phyloP scores from a whole-genome alignment of 805 yeast genomes.

The Candida pseudoglaebosa region DNA sequence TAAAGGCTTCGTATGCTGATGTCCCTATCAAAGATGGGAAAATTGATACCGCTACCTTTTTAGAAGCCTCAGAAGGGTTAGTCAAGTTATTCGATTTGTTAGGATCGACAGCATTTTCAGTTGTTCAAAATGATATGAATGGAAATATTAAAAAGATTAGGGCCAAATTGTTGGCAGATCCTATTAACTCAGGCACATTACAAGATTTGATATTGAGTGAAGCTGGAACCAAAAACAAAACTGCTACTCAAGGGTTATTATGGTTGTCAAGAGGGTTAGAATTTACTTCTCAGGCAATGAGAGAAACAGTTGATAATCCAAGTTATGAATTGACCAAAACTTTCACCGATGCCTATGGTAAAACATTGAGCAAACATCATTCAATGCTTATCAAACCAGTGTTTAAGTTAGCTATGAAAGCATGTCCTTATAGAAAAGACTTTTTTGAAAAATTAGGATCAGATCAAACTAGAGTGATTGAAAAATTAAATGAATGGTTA shows the following conservation, averaged over 20 bases:
- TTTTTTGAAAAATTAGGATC: constrained; percentile 79
- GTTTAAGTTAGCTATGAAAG: constrained; percentile 91
- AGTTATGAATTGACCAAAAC: constrained; percentile 65
- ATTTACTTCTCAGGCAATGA: constrained; percentile 87
- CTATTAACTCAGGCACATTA: constrained; percentile 60
- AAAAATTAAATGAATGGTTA: constrained; percentile 71
- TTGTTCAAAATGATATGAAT: constrained; percentile 82
- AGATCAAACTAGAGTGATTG: constrained; percentile 62
- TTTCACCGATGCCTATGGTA: constrained; percentile 79
- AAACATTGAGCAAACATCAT: constrained; percentile 79
- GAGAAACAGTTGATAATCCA: constrained; percentile 68
- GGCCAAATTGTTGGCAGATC: constrained; percentile 59
- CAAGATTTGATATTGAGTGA: constrained; percentile 77
- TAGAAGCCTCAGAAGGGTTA: constrained; percentile 80
- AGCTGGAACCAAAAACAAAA: constrained; percentile 60
- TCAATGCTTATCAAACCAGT: constrained; percentile 79
- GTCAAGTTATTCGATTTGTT: constrained; percentile 79
- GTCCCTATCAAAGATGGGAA: constrained; percentile 63
- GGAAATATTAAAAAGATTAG: constrained; percentile 81
- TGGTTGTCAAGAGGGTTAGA: constrained; percentile 86
- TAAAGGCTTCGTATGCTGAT: constrained; percentile 70
- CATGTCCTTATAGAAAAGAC: constrained; percentile 87
- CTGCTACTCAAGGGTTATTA: constrained; percentile 85
- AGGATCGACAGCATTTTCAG: constrained; percentile 80
- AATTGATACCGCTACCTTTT: constrained; percentile 69